Evolutionary conservation across 768 basidiomycete species (phyloP).

Genomic region (Tricholoma matsutake): DNA sequence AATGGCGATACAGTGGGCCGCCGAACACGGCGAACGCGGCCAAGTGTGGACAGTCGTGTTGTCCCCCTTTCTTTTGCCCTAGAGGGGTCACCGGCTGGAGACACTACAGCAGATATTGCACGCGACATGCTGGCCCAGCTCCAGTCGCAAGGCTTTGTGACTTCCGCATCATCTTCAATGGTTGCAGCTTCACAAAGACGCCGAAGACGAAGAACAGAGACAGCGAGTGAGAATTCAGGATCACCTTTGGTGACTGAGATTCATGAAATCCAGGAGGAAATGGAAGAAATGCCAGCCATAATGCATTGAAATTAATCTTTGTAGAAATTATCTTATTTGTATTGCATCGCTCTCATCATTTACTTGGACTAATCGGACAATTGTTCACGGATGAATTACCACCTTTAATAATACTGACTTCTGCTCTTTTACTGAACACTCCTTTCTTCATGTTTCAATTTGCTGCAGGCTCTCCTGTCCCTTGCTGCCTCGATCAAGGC

Average conservation of each 20-base stretch:
- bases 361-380: too few relatives aligned
- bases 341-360: background rate
- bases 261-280: constrained; percentile 20
- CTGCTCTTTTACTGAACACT: constrained; percentile 6
- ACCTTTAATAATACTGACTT: background rate
- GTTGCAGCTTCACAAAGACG: constrained; percentile 35
- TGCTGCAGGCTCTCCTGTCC: constrained; percentile 36
- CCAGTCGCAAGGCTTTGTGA: constrained; percentile 65
- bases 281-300: constrained; percentile 1
- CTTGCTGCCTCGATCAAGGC: constrained; percentile 49
- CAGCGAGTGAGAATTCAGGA: constrained; percentile 25
- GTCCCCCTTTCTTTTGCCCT: constrained; percentile 33
- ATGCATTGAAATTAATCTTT: background rate
- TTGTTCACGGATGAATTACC: too few relatives aligned
- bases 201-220: constrained; percentile 35
- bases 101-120: constrained; percentile 49
- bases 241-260: constrained; percentile 34
- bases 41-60: constrained; percentile 34
- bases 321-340: constrained; percentile 2
- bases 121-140: constrained; percentile 74
- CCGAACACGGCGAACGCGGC: constrained; percentile 48
- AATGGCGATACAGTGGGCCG: constrained; percentile 65
- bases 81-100: constrained; percentile 30
- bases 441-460: constrained; percentile 27
- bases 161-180: constrained; percentile 50